Evolutionary conservation across 1,139 yeast genomes (phyloP).

Genomic region (Saccharomyces pastorianus): DNA sequence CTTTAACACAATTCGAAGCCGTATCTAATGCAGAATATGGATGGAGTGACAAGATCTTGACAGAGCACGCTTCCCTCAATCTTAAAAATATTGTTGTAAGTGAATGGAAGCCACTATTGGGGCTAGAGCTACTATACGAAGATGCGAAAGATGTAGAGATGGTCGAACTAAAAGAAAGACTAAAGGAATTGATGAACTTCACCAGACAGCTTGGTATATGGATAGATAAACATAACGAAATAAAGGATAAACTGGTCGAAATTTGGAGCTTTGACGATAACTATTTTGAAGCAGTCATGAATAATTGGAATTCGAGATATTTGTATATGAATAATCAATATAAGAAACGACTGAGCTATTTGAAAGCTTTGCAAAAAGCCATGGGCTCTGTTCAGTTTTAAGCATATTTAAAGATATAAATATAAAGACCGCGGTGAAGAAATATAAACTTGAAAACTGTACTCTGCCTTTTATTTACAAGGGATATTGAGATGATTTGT

Average conservation of each 20-base stretch:
- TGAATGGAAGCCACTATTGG: constrained; percentile 37
- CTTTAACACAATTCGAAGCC: constrained; percentile 44
- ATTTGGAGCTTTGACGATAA: constrained; percentile 32
- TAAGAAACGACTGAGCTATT: constrained; percentile 29
- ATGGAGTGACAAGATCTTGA: constrained; percentile 44
- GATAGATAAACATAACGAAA: constrained; percentile 32
- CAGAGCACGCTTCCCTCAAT: neutral
- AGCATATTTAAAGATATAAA: constrained; percentile 17
- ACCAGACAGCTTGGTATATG: constrained; percentile 27
- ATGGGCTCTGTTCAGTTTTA: neutral
- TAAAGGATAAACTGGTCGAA: constrained; percentile 30
- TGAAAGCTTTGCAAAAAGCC: constrained; percentile 23
- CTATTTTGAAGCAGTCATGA: constrained; percentile 30
- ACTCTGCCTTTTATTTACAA: neutral
- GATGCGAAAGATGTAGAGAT: constrained; percentile 13
- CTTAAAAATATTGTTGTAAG: constrained; percentile 17
- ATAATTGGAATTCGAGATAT: constrained; percentile 36
- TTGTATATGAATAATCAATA: constrained; percentile 31
- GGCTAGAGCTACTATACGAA: constrained; percentile 29
- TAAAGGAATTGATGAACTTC: constrained; percentile 27
- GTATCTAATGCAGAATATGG: constrained; percentile 77
- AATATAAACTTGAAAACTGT: neutral
- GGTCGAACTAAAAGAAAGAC: constrained; percentile 22
- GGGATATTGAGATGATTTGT: neutral
- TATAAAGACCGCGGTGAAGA: constrained; percentile 6